A percentile compares a stretch with the other conserved stretches of the same genome.
Conservation (phyloP, 768 basidiomycete genomes). For the Auriscalpium orientale region DNA sequence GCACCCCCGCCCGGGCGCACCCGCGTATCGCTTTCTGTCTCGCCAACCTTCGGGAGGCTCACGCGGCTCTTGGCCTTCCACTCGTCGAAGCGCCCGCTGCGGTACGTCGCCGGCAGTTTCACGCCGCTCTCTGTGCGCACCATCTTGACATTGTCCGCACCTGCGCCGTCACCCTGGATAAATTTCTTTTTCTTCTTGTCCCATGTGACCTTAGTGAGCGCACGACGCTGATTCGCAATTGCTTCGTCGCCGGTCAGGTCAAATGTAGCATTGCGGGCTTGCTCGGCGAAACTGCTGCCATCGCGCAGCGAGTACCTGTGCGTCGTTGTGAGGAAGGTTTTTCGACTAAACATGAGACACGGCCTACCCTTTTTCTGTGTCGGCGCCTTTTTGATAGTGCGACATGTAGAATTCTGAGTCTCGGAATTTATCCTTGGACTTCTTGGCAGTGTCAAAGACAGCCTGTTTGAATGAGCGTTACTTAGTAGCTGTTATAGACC, state of each 20-base stretch:
- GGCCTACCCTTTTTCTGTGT: slow-evolving; percentile 82
- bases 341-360: slow-evolving; percentile 18
- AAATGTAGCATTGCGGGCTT: slow-evolving; percentile 73
- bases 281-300: slow-evolving; percentile 81
- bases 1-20: slow-evolving; percentile 16
- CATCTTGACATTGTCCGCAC: slow-evolving; percentile 90
- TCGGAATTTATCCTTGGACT: slow-evolving; percentile 44
- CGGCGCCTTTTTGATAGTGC: slow-evolving; percentile 80
- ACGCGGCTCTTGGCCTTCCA: slow-evolving; percentile 80
- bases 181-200: slow-evolving; percentile 97
- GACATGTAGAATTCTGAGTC: slow-evolving; percentile 91
- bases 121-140: slow-evolving; percentile 90
- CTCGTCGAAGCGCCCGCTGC: slow-evolving; percentile 90
- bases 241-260: slow-evolving; percentile 80
- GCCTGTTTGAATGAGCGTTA: slow-evolving; percentile 28
- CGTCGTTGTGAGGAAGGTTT: not conserved
- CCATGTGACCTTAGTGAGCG: slow-evolving; percentile 59
- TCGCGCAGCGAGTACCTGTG: slow-evolving; percentile 81
- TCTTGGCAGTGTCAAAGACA: slow-evolving; percentile 18
- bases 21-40: slow-evolving; percentile 50
- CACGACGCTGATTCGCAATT: slow-evolving; percentile 47
- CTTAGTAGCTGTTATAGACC: slow-evolving; percentile 36
- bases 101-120: slow-evolving; percentile 84
- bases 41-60: slow-evolving; percentile 77
- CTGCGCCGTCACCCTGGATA: slow-evolving; percentile 74